phyloP scores from a whole-genome alignment of 139 green algal genomes.

The Coelastrella sp. region DNA sequence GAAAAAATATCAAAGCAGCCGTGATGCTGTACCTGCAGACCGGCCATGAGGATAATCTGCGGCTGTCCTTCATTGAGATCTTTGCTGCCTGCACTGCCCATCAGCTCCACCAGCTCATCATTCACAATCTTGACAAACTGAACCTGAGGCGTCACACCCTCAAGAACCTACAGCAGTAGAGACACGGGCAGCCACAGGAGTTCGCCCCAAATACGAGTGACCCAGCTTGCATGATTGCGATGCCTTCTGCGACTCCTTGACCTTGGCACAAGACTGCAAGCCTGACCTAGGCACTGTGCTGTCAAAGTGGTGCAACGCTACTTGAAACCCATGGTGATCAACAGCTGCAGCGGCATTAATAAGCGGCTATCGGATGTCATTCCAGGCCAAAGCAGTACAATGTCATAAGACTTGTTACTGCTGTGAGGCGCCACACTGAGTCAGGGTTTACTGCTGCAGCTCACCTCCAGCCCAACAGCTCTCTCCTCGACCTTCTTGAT shows the following conservation, averaged over 20 bases:
- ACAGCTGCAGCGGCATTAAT: too few species aligned
- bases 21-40: slow-evolving; percentile 65
- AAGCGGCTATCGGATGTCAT: too few species aligned
- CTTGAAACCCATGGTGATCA: too few species aligned
- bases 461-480: slow-evolving; percentile 85
- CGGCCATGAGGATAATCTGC: slow-evolving; percentile 90
- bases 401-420: too few species aligned
- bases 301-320: too few species aligned
- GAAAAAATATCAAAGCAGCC: too few species aligned
- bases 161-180: slow-evolving; percentile 72
- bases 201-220: not conserved
- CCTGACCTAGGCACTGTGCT: too few species aligned
- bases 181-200: not conserved
- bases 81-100: slow-evolving; percentile 86
- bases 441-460: not conserved
- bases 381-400: too few species aligned
- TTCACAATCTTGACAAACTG: slow-evolving; percentile 97
- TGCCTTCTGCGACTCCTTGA: not conserved
- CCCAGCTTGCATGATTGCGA: not conserved
- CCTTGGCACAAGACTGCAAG: not conserved
- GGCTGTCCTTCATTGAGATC: slow-evolving; percentile 69
- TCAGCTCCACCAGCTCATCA: slow-evolving; percentile 93
- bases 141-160: slow-evolving; percentile 91
- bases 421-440: not conserved
- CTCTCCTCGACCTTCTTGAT: slow-evolving; percentile 90